Conservation (phyloP, 345 rosid genomes). For the Mercurialis annua region DNA sequence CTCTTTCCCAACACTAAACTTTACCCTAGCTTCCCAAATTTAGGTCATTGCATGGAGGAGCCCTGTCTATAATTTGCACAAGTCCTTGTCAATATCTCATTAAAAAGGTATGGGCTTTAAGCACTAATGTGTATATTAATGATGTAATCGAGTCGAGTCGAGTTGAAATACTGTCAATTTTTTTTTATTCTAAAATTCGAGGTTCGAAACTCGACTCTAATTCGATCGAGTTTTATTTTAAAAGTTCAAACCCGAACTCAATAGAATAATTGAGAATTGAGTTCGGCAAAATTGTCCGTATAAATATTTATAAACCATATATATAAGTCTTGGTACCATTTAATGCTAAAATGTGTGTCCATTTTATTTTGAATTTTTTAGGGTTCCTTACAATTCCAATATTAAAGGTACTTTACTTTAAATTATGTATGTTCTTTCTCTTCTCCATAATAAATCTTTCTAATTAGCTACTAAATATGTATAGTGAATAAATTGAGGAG, state of each 20-base stretch:
- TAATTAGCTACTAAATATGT: neutral
- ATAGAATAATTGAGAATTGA: no score
- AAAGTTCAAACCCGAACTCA: no score
- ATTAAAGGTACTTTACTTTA: conserved; percentile 17
- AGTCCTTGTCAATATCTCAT: neutral
- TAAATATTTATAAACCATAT: no score
- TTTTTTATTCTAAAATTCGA: no score
- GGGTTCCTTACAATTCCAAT: conserved; percentile 27
- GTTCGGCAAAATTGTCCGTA: no score
- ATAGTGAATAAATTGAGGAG: neutral
- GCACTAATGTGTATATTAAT: no score
- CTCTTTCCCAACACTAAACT: neutral
- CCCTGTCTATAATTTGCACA: conserved; percentile 5
- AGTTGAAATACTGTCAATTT: no score
- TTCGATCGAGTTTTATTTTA: no score
- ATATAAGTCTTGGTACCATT: neutral
- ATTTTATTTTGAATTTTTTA: neutral
- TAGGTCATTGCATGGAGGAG: conserved; percentile 26
- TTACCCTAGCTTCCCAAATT: neutral
- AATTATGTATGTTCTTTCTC: neutral
- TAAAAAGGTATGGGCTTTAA: neutral
- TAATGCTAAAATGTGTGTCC: neutral
- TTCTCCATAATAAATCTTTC: neutral
- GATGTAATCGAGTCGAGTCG: no score
- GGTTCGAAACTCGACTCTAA: no score